phyloP scores from a whole-genome alignment of 2,329 filamentous ascomycete genomes.

The Microsporum audouinii region DNA sequence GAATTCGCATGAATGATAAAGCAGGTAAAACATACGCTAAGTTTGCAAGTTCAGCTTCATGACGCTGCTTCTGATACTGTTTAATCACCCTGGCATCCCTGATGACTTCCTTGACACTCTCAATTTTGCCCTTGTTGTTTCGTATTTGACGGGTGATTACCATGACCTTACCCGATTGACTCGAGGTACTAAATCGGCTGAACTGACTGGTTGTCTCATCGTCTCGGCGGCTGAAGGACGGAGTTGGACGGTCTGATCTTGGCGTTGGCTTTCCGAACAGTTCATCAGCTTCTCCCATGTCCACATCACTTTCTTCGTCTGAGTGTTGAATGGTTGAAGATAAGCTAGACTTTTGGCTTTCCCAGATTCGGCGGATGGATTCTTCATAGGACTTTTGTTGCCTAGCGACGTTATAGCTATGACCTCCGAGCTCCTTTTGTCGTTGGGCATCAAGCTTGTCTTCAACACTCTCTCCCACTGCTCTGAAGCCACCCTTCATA shows the following conservation, averaged over 20 bases:
- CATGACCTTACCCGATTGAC: constrained; percentile 56
- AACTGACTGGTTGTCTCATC: constrained; percentile 76
- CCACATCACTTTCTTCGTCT: constrained; percentile 57
- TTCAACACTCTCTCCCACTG: constrained; percentile 76
- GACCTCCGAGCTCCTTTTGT: constrained; percentile 60
- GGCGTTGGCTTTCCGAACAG: constrained; percentile 45
- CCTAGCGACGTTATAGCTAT: constrained; percentile 93
- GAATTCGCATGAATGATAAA: neutral
- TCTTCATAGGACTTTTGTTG: constrained; percentile 88
- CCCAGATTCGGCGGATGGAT: constrained; percentile 86
- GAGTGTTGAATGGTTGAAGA: constrained; percentile 63
- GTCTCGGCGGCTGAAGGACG: constrained; percentile 41
- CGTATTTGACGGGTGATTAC: constrained; percentile 60
- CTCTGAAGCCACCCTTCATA: constrained; percentile 96
- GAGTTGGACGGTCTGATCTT: constrained; percentile 51
- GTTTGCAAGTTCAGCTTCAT: constrained; percentile 57
- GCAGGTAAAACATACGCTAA: constrained; percentile 50
- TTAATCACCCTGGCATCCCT: constrained; percentile 78
- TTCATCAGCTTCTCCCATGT: constrained; percentile 41
- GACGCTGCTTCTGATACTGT: constrained; percentile 71
- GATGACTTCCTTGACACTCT: constrained; percentile 49
- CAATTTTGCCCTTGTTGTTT: constrained; percentile 54
- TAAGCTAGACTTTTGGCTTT: constrained; percentile 68
- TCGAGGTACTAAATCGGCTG: constrained; percentile 57
- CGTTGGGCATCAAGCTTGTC: constrained; percentile 73